Evolutionary conservation across 2,329 filamentous ascomycete genomes (phyloP).

Genomic region (Mollisiaceae sp.): DNA sequence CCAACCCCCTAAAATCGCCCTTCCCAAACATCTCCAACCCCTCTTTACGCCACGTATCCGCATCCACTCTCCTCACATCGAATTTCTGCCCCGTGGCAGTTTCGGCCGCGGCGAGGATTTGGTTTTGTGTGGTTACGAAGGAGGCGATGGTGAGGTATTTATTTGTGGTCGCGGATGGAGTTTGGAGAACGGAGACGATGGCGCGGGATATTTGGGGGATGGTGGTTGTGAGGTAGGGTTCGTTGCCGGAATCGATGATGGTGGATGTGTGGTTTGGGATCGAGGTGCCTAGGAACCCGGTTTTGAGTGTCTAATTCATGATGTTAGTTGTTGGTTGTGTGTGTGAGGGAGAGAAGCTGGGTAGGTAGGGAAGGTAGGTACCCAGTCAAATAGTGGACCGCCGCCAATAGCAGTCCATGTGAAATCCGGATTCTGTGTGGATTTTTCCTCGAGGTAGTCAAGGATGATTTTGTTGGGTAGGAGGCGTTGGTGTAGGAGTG

Average conservation of each 20-base stretch:
- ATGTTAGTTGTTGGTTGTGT: background rate
- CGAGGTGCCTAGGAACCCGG: constrained; percentile 58
- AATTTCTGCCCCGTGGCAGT: constrained; percentile 41
- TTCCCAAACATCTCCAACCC: constrained; percentile 29
- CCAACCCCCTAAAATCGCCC: constrained; percentile 25
- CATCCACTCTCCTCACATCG: constrained; percentile 26
- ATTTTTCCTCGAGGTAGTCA: constrained; percentile 22
- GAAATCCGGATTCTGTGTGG: constrained; percentile 25
- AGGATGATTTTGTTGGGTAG: constrained; percentile 15
- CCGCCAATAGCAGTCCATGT: constrained; percentile 44
- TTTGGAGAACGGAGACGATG: constrained; percentile 44
- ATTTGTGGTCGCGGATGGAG: constrained; percentile 42
- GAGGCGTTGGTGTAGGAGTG: background rate
- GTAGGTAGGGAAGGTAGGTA: background rate
- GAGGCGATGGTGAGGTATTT: constrained; percentile 42
- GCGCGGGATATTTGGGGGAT: constrained; percentile 42
- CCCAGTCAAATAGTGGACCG: constrained; percentile 36
- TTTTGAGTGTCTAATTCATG: constrained; percentile 25
- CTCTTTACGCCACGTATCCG: constrained; percentile 19
- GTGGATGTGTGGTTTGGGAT: constrained; percentile 53
- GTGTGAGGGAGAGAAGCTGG: background rate
- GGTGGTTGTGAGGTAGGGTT: constrained; percentile 27
- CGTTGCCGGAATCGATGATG: constrained; percentile 42
- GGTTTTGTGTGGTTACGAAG: constrained; percentile 43
- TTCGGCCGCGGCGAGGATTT: constrained; percentile 40